Percentiles rank a stretch among this genome's conserved stretches.
Conservation (phyloP, 169 alveolate genomes). For the Plasmodium gallinaceum region DNA sequence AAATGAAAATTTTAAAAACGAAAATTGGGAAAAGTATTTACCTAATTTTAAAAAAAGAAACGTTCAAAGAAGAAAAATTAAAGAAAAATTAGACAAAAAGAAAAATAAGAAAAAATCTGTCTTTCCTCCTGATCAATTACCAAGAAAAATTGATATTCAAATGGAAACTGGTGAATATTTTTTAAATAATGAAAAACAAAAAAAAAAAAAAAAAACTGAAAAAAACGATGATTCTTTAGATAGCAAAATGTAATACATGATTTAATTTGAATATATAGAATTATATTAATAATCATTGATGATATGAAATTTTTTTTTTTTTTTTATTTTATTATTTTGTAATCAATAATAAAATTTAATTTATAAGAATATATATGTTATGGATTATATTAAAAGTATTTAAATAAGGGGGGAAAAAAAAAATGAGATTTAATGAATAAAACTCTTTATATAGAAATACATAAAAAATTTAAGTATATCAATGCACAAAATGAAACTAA, state of each 20-base stretch:
- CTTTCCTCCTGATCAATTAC: slow-evolving; percentile 84
- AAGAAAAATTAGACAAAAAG: slow-evolving; percentile 66
- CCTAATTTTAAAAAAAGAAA: slow-evolving; percentile 98
- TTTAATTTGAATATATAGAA: background rate
- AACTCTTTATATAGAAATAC: too few relatives aligned
- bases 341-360: too few relatives aligned
- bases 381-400: too few relatives aligned
- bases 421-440: too few relatives aligned
- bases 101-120: slow-evolving; percentile 35
- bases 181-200: slow-evolving; percentile 86
- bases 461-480: too few relatives aligned
- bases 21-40: slow-evolving; percentile 97
- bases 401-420: too few relatives aligned
- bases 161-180: slow-evolving; percentile 98
- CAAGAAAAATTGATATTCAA: slow-evolving; percentile 98
- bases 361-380: too few relatives aligned
- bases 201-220: slow-evolving; percentile 21
- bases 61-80: slow-evolving; percentile 90
- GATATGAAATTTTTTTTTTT: too few relatives aligned
- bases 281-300: too few relatives aligned
- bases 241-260: background rate
- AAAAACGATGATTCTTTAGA: background rate
- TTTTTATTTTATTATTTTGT: too few relatives aligned
- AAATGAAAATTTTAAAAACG: slow-evolving; percentile 93
- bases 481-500: too few relatives aligned